These are phyloP conservation scores for Tuber umbilicatum DNA, from an alignment of 495 filamentous ascomycete species.

Conservation along the genomic window DNA sequence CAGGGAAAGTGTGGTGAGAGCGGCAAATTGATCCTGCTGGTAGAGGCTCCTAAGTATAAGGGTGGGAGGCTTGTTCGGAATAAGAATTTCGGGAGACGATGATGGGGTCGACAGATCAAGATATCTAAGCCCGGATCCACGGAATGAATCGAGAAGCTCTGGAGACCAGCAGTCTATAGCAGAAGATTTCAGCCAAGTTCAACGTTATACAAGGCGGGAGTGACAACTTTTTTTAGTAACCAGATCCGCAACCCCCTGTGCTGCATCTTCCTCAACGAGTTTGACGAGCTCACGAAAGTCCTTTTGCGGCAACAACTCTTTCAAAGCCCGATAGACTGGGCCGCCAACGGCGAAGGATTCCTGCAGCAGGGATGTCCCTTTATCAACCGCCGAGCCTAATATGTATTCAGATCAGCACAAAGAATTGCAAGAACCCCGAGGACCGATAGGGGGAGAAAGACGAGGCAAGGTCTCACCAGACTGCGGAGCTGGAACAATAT, in stretches of 20 bases:
- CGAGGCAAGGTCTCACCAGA: slow-evolving; percentile 5
- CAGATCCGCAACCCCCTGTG: slow-evolving; percentile 34
- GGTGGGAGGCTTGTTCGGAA: slow-evolving; percentile 18
- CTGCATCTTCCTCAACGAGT: slow-evolving; percentile 20
- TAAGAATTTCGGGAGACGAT: slow-evolving; percentile 9
- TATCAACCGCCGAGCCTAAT: slow-evolving; percentile 2
- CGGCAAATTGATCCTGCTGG: slow-evolving; percentile 25
- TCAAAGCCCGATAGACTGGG: slow-evolving; percentile 17
- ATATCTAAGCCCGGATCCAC: slow-evolving; percentile 25
- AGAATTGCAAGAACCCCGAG: background rate
- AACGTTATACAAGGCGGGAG: background rate
- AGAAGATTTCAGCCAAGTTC: slow-evolving; percentile 14
- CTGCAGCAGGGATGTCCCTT: slow-evolving; percentile 22
- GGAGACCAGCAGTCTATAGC: slow-evolving; percentile 30
- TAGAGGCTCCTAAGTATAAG: slow-evolving; percentile 31
- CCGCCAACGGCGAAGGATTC: slow-evolving; percentile 17
- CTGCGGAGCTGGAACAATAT: background rate
- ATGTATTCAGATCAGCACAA: slow-evolving; percentile 12
- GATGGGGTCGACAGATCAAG: slow-evolving; percentile 35
- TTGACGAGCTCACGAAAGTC: slow-evolving; percentile 20
- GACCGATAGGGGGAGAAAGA: background rate
- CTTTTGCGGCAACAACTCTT: slow-evolving; percentile 15
- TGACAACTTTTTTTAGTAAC: slow-evolving; percentile 27
- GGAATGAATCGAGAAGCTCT: slow-evolving; percentile 29
- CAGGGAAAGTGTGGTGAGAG: slow-evolving; percentile 30